These are phyloP conservation scores for Fonsecaea monophora DNA, from an alignment of 2,329 filamentous ascomycete genomes.

Conservation along the genomic window DNA sequence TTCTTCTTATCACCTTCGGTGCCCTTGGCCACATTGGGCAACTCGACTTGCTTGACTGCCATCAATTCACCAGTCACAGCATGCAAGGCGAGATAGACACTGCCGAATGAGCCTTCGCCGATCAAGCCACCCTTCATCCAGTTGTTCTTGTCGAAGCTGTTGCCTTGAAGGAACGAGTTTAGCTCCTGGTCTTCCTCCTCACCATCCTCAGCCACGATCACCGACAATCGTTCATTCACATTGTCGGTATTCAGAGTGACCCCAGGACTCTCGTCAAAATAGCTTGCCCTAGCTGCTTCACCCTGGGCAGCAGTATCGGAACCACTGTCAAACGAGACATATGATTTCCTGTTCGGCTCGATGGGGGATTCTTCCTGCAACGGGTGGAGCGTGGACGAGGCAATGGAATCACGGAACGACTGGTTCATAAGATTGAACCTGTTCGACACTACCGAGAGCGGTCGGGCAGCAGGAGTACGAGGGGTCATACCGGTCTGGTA, in stretches of 20 bases:
- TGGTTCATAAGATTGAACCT: slow-evolving; percentile 65
- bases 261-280: slow-evolving; percentile 82
- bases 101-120: slow-evolving; percentile 94
- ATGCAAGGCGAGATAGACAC: slow-evolving; percentile 92
- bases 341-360: slow-evolving; percentile 91
- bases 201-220: slow-evolving; percentile 86
- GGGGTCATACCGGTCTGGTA: slow-evolving; percentile 63
- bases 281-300: slow-evolving; percentile 77
- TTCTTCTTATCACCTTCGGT: slow-evolving; percentile 84
- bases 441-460: slow-evolving; percentile 62
- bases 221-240: slow-evolving; percentile 72
- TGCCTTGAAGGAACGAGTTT: slow-evolving; percentile 85
- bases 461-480: slow-evolving; percentile 56
- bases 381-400: slow-evolving; percentile 86
- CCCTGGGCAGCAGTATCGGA: slow-evolving; percentile 72
- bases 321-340: slow-evolving; percentile 72
- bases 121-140: slow-evolving; percentile 99
- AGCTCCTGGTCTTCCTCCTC: slow-evolving; percentile 91
- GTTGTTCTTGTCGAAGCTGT: slow-evolving; percentile 95
- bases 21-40: slow-evolving; percentile 79
- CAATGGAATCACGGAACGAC: slow-evolving; percentile 82
- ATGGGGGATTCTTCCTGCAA: slow-evolving; percentile 87
- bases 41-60: slow-evolving; percentile 97
- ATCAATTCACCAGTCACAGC: slow-evolving; percentile 96
- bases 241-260: slow-evolving; percentile 57